Conservation (phyloP, 2,329 filamentous ascomycete species). For the Talaromyces funiculosus region DNA sequence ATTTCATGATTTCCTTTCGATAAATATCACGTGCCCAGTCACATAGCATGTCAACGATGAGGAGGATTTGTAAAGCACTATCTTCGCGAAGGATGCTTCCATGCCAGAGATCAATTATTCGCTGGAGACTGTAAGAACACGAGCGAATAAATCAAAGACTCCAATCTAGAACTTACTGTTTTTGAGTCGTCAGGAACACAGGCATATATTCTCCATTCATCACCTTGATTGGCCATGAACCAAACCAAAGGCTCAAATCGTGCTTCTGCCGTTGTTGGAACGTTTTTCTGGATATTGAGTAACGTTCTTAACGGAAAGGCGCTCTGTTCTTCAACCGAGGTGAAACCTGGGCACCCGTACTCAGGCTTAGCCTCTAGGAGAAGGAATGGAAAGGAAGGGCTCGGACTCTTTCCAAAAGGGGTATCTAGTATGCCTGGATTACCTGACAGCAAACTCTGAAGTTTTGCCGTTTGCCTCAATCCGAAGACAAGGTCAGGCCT, state of each 20-base stretch:
- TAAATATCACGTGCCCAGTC: slow-evolving; percentile 26
- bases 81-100: slow-evolving; percentile 18
- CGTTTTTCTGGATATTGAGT: slow-evolving; percentile 20
- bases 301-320: slow-evolving; percentile 21
- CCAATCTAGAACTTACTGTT: slow-evolving; percentile 2
- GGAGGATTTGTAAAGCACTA: slow-evolving; percentile 22
- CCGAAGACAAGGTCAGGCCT: slow-evolving; percentile 1
- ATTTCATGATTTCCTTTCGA: slow-evolving; percentile 13
- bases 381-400: slow-evolving; percentile 15
- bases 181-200: slow-evolving; percentile 13
- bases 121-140: slow-evolving; percentile 11
- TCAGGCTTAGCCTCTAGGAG: slow-evolving; percentile 23
- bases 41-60: slow-evolving; percentile 24
- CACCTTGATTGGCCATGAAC: slow-evolving; percentile 17
- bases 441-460: background rate
- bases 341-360: slow-evolving; percentile 15
- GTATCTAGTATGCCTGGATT: background rate
- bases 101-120: slow-evolving; percentile 21
- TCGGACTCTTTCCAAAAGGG: background rate
- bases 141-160: background rate
- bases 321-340: slow-evolving; percentile 19
- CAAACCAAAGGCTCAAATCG: slow-evolving; percentile 15
- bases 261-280: slow-evolving; percentile 5
- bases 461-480: background rate
- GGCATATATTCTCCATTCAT: slow-evolving; percentile 19